These are phyloP conservation scores for Magnolia officinalis DNA, from an alignment of 164 flowering plant species.

Conservation along the genomic window DNA sequence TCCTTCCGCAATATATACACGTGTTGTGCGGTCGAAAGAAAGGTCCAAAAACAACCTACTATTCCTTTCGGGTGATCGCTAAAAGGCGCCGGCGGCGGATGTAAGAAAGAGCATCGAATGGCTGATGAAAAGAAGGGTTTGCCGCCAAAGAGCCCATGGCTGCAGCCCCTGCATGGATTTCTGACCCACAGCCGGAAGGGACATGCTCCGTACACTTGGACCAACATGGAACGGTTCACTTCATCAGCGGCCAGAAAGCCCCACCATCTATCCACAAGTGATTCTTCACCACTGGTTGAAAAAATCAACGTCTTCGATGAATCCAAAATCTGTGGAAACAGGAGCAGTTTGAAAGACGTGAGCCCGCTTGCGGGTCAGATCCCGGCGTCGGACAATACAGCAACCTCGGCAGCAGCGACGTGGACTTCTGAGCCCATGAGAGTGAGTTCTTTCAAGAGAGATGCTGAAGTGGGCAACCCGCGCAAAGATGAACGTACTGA, in stretches of 20 bases:
- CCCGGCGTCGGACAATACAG: background rate
- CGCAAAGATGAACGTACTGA: too few species aligned
- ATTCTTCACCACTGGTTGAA: background rate
- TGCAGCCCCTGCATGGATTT: background rate
- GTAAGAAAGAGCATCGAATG: background rate
- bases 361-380: background rate
- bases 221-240: background rate
- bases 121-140: background rate
- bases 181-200: background rate
- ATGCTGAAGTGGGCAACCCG: background rate
- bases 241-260: background rate
- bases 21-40: too few species aligned
- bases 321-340: background rate
- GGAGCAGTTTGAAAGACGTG: background rate
- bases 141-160: background rate
- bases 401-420: too few species aligned
- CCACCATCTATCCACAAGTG: background rate
- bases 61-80: too few species aligned
- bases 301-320: background rate
- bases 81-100: too few species aligned
- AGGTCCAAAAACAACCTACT: too few species aligned
- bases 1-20: too few species aligned
- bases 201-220: background rate
- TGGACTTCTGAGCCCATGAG: too few species aligned
- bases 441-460: background rate